A percentile compares a stretch with the other conserved stretches of the same genome.
Evolutionary conservation across 2,329 filamentous ascomycete species (phyloP).

Genomic region (Dothideomycetes sp.): DNA sequence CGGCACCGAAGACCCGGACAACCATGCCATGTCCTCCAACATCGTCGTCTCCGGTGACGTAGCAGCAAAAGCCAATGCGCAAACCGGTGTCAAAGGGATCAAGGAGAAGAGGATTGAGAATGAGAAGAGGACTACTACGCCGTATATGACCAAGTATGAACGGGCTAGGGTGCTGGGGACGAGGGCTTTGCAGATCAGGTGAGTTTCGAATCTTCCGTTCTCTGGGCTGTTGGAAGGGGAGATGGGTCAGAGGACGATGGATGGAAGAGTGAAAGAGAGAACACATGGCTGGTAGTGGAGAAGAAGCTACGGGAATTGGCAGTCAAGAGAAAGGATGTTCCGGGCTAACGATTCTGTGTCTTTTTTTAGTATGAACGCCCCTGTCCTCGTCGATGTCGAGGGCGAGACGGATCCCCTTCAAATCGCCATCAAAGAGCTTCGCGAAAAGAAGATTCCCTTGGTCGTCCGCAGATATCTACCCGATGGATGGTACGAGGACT

Average conservation of each 20-base stretch:
- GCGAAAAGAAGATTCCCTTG: slow-evolving; percentile 96
- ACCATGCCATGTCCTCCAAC: slow-evolving; percentile 30
- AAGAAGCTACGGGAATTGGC: neutral
- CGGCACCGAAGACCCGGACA: slow-evolving; percentile 22
- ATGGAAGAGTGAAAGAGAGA: neutral
- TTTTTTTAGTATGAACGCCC: slow-evolving; percentile 77
- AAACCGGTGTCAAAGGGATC: slow-evolving; percentile 45
- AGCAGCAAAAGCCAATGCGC: slow-evolving; percentile 36
- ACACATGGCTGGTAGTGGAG: neutral
- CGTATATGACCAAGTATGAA: slow-evolving; percentile 99
- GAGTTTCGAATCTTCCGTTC: slow-evolving; percentile 26
- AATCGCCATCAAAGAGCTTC: slow-evolving; percentile 94
- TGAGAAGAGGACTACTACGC: slow-evolving; percentile 81
- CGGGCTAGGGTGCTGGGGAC: slow-evolving; percentile 87
- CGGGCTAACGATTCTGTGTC: too few species aligned
- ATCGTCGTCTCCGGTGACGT: slow-evolving; percentile 44
- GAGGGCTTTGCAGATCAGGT: slow-evolving; percentile 92
- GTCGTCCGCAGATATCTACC: slow-evolving; percentile 93
- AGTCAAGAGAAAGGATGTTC: too few species aligned
- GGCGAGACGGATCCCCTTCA: slow-evolving; percentile 96
- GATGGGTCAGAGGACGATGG: too few species aligned
- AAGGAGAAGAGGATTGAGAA: slow-evolving; percentile 82
- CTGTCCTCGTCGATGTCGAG: slow-evolving; percentile 90
- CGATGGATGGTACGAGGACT: slow-evolving; percentile 98
- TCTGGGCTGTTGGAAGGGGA: neutral